Evolutionary conservation across 2,329 filamentous ascomycete genomes (phyloP).

Genomic region (Clarireedia hainanense): DNA sequence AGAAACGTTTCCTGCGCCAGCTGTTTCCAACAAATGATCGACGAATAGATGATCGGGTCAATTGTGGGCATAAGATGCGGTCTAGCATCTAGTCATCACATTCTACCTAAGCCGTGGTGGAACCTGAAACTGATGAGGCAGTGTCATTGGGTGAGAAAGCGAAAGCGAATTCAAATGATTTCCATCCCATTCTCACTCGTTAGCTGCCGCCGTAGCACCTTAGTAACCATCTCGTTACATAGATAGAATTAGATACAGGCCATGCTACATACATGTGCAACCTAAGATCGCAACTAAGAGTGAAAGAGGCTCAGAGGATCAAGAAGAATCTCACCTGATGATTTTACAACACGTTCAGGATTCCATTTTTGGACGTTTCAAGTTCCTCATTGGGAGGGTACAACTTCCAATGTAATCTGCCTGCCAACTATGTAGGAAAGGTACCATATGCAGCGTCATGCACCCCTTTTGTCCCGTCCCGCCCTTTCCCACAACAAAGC

Average conservation of each 20-base stretch:
- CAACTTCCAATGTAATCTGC: neutral
- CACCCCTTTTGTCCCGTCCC: neutral
- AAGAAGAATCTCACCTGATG: slow-evolving; percentile 4
- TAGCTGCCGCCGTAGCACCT: too few relatives aligned
- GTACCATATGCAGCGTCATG: neutral
- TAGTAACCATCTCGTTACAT: neutral
- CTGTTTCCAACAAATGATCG: neutral
- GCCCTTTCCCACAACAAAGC: neutral
- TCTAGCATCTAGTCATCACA: neutral
- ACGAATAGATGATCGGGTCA: neutral
- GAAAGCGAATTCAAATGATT: neutral
- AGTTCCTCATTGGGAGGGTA: slow-evolving; percentile 2
- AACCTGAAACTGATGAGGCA: neutral
- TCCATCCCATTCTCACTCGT: too few relatives aligned
- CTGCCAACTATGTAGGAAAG: neutral
- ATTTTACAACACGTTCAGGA: neutral
- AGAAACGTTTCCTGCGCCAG: neutral
- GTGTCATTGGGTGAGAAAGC: neutral
- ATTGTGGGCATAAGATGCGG: neutral
- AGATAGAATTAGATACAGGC: neutral
- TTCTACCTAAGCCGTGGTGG: neutral
- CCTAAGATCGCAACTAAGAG: neutral
- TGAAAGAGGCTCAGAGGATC: slow-evolving; percentile 7
- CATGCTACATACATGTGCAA: too few relatives aligned
- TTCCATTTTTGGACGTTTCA: slow-evolving; percentile 8